Evolutionary conservation across 345 rosid species (phyloP), one percentile per base, ranked within the genome.

Genomic region (Carallia brachiata): DNA sequence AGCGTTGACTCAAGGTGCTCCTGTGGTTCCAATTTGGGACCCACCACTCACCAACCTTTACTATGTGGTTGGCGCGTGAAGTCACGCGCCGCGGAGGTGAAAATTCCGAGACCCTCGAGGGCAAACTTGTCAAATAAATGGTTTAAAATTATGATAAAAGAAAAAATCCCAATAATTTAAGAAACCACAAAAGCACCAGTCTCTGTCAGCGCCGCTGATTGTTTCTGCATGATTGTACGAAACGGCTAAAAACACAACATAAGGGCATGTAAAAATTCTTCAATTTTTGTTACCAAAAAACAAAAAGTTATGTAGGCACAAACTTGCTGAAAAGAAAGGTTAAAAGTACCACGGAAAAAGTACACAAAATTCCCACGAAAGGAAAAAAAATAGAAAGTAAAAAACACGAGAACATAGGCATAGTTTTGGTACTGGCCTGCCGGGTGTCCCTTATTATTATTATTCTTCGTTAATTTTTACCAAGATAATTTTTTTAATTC

Each of bases 331-430:
- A 7, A 5, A 10, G 34, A 63, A 56, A 68, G 59, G 53, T 10
- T 47, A 23, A 56, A 27, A 68, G 77, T 63, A 74, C 77, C 69
- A 74, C 77, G 69, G 77, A 74, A 47, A 23, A 61, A 31, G 73
- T 74, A 74, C 77, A 56, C 4, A 44, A 36, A 66, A 60, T 52
- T 61, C 57, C 44, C 17, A 40, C 10, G 8, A 19, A 18, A 47
- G 0, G 17, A 10, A 27, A 36, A 58, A 56, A 5, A 55, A 56
- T 4, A 44, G 30, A 7, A 5, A 7, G 32, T 31, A 19, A 5
- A 67, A 56, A 16, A 15, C 34, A 8, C 60, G 23, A 4, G 31
- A 6, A 27, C 2, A 27, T 0, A 2, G 31, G 15, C 4, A 19
- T 32, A 56, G 17, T 52, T 52, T 12, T 19, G 17, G 55, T 27